Conservation (phyloP, 2,329 filamentous ascomycete species). For the Epichloe brachyelytri region DNA sequence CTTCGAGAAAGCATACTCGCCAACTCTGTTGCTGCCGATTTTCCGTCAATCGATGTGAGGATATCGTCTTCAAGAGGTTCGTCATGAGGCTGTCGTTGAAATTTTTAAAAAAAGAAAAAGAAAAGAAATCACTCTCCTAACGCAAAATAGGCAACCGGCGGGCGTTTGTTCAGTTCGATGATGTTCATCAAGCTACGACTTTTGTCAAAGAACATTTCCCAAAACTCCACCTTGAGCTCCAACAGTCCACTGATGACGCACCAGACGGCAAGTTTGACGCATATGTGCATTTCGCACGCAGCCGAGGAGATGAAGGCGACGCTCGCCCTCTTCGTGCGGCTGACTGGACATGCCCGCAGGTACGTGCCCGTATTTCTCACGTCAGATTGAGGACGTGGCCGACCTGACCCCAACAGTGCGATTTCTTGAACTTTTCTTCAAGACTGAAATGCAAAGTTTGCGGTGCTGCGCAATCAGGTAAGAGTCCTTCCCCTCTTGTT, state of each 20-base stretch:
- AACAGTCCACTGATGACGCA: constrained; percentile 23
- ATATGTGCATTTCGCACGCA: constrained; percentile 29
- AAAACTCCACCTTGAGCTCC: constrained; percentile 23
- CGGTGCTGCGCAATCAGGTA: constrained; percentile 19
- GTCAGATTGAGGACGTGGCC: neutral
- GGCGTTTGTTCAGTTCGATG: constrained; percentile 29
- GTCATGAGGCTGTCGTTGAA: neutral
- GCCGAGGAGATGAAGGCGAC: constrained; percentile 21
- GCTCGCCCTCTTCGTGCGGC: constrained; percentile 9
- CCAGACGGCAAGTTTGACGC: constrained; percentile 25
- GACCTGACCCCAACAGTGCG: constrained; percentile 16
- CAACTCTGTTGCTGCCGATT: constrained; percentile 22
- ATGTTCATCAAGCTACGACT: constrained; percentile 25
- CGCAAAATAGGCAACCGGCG: constrained; percentile 22
- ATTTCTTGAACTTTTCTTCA: constrained; percentile 26
- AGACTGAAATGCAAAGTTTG: constrained; percentile 26
- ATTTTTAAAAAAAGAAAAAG: neutral
- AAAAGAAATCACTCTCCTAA: neutral
- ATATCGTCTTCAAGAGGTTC: constrained; percentile 23
- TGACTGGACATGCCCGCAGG: constrained; percentile 25
- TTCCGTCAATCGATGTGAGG: constrained; percentile 25
- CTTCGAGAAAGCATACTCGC: constrained; percentile 24
- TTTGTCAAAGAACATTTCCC: constrained; percentile 32
- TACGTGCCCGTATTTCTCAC: constrained; percentile 9
- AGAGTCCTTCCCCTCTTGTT: neutral